Percentiles rank a stretch among this genome's conserved stretches.
Evolutionary conservation across 2,329 filamentous ascomycete genomes (phyloP).

Genomic region (Colletotrichum sp.): DNA sequence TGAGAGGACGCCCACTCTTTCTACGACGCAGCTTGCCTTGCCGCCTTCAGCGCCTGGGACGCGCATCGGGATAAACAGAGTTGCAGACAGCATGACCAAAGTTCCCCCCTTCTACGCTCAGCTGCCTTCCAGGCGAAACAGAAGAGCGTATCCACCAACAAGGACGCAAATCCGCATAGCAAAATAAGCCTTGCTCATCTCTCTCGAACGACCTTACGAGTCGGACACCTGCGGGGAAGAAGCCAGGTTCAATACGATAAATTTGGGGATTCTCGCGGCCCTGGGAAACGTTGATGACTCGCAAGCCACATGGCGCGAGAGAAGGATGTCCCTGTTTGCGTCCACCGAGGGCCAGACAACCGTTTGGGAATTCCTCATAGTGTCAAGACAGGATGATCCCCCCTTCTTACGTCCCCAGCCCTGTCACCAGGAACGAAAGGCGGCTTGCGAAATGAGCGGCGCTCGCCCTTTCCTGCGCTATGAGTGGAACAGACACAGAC

Average conservation of each 20-base stretch:
- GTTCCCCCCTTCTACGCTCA: background rate
- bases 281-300: slow-evolving; percentile 4
- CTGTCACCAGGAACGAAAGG: slow-evolving; percentile 5
- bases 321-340: background rate
- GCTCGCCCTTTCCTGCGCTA: background rate
- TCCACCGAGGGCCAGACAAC: background rate
- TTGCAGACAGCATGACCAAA: background rate
- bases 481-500: background rate
- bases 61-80: background rate
- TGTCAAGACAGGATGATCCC: background rate
- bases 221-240: slow-evolving; percentile 3
- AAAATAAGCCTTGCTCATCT: background rate
- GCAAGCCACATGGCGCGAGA: slow-evolving; percentile 15
- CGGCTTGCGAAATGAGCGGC: slow-evolving; percentile 5
- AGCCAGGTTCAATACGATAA: background rate
- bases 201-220: background rate
- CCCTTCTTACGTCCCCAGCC: background rate
- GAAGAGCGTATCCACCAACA: background rate
- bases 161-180: background rate
- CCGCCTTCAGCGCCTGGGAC: background rate
- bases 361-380: background rate
- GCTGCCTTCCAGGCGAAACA: background rate
- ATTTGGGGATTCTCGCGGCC: background rate
- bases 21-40: background rate
- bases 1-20: background rate